Evolutionary conservation across 2,329 filamentous ascomycete genomes (phyloP).

Genomic region (Fusarium sp.): DNA sequence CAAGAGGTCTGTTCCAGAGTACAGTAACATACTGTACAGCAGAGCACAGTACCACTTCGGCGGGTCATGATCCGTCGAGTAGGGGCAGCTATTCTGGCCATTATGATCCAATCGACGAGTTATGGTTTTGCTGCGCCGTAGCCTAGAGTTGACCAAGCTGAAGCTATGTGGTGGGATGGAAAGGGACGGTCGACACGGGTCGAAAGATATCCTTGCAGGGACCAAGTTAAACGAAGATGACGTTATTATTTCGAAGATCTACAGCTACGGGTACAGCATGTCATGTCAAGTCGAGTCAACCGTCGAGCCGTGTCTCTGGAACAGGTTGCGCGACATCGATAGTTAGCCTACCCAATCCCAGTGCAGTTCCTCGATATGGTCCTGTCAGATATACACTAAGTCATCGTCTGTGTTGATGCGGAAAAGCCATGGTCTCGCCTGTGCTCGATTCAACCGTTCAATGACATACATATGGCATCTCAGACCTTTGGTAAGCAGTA

Average conservation of each 20-base stretch:
- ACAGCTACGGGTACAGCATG: neutral
- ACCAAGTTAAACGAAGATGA: neutral
- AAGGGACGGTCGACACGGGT: neutral
- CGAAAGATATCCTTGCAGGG: neutral
- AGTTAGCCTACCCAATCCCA: neutral
- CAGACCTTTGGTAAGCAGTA: neutral
- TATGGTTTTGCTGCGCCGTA: slow-evolving; percentile 23
- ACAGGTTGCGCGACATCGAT: neutral
- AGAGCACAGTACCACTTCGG: slow-evolving; percentile 5
- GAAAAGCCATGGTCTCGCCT: slow-evolving; percentile 3
- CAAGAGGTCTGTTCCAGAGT: slow-evolving; percentile 6
- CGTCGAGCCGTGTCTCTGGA: neutral
- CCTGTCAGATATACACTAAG: neutral
- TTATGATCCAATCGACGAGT: slow-evolving; percentile 15
- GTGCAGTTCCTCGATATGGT: neutral
- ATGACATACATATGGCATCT: neutral
- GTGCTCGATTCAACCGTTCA: neutral
- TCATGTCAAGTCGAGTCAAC: neutral
- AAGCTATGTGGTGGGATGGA: slow-evolving; percentile 1
- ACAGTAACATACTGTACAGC: neutral
- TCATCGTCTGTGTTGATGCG: neutral
- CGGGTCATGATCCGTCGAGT: slow-evolving; percentile 8
- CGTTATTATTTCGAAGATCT: slow-evolving; percentile 14
- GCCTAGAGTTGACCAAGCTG: slow-evolving; percentile 19
- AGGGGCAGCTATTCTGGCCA: neutral